Base-by-base conservation (phyloP, 441 rosid species). In the Adansonia rubrostipa region DNA sequence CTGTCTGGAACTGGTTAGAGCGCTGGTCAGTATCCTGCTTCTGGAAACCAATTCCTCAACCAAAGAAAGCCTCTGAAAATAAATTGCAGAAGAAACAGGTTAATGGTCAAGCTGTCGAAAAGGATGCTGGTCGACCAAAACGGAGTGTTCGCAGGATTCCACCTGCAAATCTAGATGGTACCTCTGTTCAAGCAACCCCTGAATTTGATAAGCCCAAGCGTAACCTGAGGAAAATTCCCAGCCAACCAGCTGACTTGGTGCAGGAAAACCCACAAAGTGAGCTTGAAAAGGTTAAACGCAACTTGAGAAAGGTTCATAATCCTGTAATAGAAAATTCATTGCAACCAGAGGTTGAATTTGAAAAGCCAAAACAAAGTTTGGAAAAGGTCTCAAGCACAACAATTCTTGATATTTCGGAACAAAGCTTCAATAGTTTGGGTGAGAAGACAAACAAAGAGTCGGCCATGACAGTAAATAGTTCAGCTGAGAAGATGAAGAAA, bases 231-330 rank as follows among this genome's bases (percentile, higher is more conserved):
- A 95, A 90, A 84, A 76, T 86, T 76, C 74, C 93, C 20, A 86
- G 81, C 82, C 88, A 85, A 82, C 82, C 89, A 45, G 80, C 79
- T 42, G 95, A 92, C 60, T 75, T 85, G 40, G 40, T 36, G 40
- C 40, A 36, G 40, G 40, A 36, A 82, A 87, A 89, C 83, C 93
- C 95, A 58, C 96, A 91, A 79, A 83, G 57, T 87, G 98, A 92
- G 82, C 92, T 95, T 78, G 97, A 95, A 84, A 95, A 93, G 82
- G 94, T 93, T 74, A 95, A 95, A 81, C 92, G 96, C 22, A 90
- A 83, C 84, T 84, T 93, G 91, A 92, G 97, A 85, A 96, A 89
- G 83, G 97, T 96, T 73, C 96, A 92, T 77, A 92, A 86, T 77
- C 97, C 96, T 62, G 84, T 84, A 17, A 61, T 88, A 57, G 97